A percentile compares a stretch with the other conserved stretches of the same genome.
These are phyloP conservation scores for Talaromyces borbonicus DNA, from an alignment of 495 filamentous ascomycete genomes.

Conservation along the genomic window DNA sequence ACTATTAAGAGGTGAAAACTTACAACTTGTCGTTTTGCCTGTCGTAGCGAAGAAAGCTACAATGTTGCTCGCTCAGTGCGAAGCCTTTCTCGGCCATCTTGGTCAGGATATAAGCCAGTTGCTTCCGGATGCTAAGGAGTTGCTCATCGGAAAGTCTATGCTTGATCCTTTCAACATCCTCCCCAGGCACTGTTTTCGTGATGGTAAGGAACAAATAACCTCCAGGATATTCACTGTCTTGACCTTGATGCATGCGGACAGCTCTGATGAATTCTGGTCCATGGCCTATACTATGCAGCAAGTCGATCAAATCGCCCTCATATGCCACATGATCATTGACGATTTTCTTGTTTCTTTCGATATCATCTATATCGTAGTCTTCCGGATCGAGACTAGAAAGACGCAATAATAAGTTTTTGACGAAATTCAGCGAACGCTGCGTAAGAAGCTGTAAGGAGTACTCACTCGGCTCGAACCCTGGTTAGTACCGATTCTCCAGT, in stretches of 20 bases:
- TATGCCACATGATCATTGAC: background rate
- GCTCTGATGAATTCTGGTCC: background rate
- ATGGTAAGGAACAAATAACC: background rate
- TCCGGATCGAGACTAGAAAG: background rate
- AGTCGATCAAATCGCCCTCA: background rate
- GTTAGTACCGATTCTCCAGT: background rate
- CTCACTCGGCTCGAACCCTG: background rate
- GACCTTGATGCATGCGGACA: background rate
- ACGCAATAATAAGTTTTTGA: too few relatives aligned
- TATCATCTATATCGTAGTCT: background rate
- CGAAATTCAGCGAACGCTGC: too few relatives aligned
- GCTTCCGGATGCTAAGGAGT: background rate
- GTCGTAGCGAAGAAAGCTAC: background rate
- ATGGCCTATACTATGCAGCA: background rate
- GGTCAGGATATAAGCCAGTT: background rate
- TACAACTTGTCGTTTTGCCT: background rate
- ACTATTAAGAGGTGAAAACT: background rate
- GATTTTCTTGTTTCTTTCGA: background rate
- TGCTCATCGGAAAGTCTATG: background rate
- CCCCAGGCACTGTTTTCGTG: background rate
- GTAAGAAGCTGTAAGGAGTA: too few relatives aligned
- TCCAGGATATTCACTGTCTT: background rate
- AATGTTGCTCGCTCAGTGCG: background rate
- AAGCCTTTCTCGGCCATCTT: background rate
- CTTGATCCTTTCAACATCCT: background rate